These are phyloP conservation scores for Martensiomyces pterosporus DNA, from an alignment of 192 early-diverging fungal species.

Conservation along the genomic window DNA sequence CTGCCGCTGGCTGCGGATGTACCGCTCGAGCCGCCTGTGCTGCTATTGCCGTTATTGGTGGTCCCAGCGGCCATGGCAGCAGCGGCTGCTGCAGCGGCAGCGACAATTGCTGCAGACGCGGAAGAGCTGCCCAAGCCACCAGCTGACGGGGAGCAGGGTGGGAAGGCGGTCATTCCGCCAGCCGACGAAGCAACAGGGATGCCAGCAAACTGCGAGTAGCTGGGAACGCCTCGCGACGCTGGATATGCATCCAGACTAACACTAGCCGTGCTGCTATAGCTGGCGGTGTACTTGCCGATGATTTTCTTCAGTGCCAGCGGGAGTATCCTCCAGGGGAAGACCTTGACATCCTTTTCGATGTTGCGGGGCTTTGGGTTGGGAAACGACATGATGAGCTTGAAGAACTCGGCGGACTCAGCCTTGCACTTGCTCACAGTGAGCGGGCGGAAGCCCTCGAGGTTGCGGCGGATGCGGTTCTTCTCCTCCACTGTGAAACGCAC, in stretches of 20 bases:
- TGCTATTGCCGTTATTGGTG: neutral
- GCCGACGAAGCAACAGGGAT: slow-evolving; percentile 17
- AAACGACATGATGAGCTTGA: slow-evolving; percentile 78
- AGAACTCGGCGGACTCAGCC: slow-evolving; percentile 72
- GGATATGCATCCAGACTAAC: slow-evolving; percentile 23
- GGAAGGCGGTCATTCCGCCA: slow-evolving; percentile 27
- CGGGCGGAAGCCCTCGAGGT: slow-evolving; percentile 76
- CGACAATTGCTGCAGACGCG: slow-evolving; percentile 22
- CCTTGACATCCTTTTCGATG: slow-evolving; percentile 88
- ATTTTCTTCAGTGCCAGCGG: slow-evolving; percentile 71
- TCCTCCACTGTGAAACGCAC: slow-evolving; percentile 76
- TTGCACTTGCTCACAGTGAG: slow-evolving; percentile 74
- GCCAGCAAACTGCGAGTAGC: slow-evolving; percentile 21
- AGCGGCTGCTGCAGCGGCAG: slow-evolving; percentile 9
- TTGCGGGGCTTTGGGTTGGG: slow-evolving; percentile 78
- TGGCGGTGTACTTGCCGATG: slow-evolving; percentile 64
- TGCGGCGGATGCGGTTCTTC: slow-evolving; percentile 85
- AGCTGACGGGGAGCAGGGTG: slow-evolving; percentile 8
- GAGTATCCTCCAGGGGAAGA: slow-evolving; percentile 75
- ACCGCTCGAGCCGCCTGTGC: neutral
- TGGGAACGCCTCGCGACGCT: slow-evolving; percentile 6
- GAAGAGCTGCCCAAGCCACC: slow-evolving; percentile 14
- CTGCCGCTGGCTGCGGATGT: neutral
- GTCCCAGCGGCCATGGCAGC: neutral
- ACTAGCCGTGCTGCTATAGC: slow-evolving; percentile 38